Evolutionary conservation across 768 basidiomycete genomes (phyloP).

Genomic region (Galerina sulciceps): DNA sequence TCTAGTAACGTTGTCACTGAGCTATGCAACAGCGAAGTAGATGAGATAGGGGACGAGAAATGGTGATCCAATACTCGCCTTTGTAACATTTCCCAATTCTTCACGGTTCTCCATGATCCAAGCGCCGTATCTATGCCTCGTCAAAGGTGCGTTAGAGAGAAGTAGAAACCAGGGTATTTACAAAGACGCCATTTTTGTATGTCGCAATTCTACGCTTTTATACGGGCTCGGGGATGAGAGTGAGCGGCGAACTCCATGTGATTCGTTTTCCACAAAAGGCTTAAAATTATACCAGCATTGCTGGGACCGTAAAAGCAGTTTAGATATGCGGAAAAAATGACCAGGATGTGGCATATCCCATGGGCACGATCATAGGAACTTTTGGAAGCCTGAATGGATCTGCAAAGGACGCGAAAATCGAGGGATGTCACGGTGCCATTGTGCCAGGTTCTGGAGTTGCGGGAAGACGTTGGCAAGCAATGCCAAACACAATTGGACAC

Average conservation of each 20-base stretch:
- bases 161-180: conserved; percentile 3
- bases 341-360: background rate
- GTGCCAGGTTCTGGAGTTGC: background rate
- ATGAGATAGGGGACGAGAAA: background rate
- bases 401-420: too few species aligned
- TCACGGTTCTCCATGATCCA: conserved; percentile 54
- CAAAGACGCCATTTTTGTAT: conserved; percentile 12
- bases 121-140: background rate
- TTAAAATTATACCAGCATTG: background rate
- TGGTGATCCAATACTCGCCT: conserved; percentile 41
- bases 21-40: conserved; percentile 39
- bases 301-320: background rate
- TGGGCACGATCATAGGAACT: background rate
- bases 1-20: conserved; percentile 70
- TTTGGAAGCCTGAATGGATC: background rate
- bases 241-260: conserved; percentile 26
- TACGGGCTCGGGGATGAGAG: conserved; percentile 15
- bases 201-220: conserved; percentile 19
- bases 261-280: conserved; percentile 18
- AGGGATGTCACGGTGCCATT: too few species aligned
- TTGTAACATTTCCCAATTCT: conserved; percentile 53
- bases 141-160: conserved; percentile 1
- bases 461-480: conserved; percentile 8
- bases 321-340: background rate
- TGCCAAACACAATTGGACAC: conserved; percentile 7